A percentile compares a stretch with the other conserved stretches of the same genome.
Conservation (phyloP, 2,329 filamentous ascomycete genomes). For the Fragosphaeria purpurea region DNA sequence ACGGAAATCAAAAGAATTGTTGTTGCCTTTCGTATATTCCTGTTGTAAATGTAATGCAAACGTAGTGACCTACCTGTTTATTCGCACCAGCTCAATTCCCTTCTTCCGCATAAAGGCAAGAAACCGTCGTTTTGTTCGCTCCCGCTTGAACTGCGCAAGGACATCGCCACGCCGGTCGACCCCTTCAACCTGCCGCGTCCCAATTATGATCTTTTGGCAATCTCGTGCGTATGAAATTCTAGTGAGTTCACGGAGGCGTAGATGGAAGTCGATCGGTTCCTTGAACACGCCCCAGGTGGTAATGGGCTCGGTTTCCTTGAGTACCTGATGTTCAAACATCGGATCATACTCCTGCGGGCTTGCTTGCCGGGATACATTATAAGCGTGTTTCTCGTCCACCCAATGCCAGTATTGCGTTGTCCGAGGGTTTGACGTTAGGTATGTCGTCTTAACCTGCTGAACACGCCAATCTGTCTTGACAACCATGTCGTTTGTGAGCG, state of each 20-base stretch:
- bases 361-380: conserved; percentile 1
- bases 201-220: conserved; percentile 31
- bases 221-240: conserved; percentile 35
- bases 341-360: conserved; percentile 20
- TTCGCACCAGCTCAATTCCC: conserved; percentile 30
- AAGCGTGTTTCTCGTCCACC: conserved; percentile 20
- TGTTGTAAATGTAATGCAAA: neutral
- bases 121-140: conserved; percentile 43
- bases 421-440: conserved; percentile 33
- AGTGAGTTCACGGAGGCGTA: conserved; percentile 35
- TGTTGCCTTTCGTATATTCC: too few relatives aligned
- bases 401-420: conserved; percentile 50
- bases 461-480: conserved; percentile 40
- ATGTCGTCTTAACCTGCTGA: conserved; percentile 39
- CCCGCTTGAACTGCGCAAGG: conserved; percentile 41
- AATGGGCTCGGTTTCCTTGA: conserved; percentile 31
- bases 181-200: conserved; percentile 23
- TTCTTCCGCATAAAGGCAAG: conserved; percentile 35
- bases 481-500: conserved; percentile 35
- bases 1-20: neutral
- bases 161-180: conserved; percentile 33
- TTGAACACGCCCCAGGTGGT: conserved; percentile 40
- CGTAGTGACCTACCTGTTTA: conserved; percentile 27
- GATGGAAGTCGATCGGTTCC: conserved; percentile 40
- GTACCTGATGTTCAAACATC: conserved; percentile 44